Evolutionary conservation across 1,284 basidiomycete species (phyloP).

Genomic region (Exsudoporus floridanus): DNA sequence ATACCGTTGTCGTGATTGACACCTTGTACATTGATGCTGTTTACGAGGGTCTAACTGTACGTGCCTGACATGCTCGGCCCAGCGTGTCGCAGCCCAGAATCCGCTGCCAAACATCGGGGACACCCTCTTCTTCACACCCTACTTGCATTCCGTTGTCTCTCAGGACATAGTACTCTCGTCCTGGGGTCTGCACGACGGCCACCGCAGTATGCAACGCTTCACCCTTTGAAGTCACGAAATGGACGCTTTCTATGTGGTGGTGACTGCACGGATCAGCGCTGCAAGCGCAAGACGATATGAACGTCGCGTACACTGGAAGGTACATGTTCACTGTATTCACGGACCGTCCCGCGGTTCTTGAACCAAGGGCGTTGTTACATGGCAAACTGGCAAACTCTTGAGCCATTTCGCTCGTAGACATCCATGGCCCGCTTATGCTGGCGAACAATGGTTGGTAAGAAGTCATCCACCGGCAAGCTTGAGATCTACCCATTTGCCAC

Average conservation of each 20-base stretch:
- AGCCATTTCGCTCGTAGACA: conserved; percentile 61
- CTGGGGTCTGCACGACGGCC: conserved; percentile 65
- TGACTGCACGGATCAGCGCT: conserved; percentile 44
- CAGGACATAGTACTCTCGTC: conserved; percentile 63
- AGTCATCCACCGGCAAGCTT: not conserved
- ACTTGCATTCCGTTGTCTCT: conserved; percentile 74
- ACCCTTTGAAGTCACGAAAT: conserved; percentile 49
- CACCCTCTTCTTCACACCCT: conserved; percentile 71
- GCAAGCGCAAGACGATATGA: not conserved
- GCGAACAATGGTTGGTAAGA: conserved; percentile 8
- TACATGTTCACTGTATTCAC: conserved; percentile 58
- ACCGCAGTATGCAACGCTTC: conserved; percentile 56
- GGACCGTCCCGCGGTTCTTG: conserved; percentile 24
- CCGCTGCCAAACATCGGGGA: conserved; percentile 58
- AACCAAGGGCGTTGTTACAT: conserved; percentile 6
- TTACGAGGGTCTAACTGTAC: not conserved
- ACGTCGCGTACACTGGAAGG: conserved; percentile 53
- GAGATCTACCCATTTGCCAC: conserved; percentile 58
- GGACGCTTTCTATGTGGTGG: conserved; percentile 73
- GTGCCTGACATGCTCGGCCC: not conserved
- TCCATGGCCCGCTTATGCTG: conserved; percentile 67
- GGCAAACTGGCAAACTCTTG: conserved; percentile 59
- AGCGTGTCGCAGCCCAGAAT: conserved; percentile 50
- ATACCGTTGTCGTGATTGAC: not conserved
- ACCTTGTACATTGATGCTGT: not conserved